A percentile compares a stretch with the other conserved stretches of the same genome.
Evolutionary conservation across 2,329 filamentous ascomycete genomes (phyloP).

Genomic region (Aspergillus latus): DNA sequence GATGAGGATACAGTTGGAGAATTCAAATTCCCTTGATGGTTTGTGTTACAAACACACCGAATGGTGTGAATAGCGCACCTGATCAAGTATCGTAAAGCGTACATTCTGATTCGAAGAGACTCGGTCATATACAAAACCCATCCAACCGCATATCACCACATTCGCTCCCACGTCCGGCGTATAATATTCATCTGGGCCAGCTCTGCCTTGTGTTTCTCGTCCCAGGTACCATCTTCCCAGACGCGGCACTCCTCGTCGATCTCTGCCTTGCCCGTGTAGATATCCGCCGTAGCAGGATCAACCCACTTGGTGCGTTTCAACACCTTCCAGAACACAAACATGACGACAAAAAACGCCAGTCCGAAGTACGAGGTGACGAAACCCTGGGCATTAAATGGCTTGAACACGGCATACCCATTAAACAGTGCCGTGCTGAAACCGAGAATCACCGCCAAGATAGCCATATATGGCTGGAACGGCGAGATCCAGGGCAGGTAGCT

Average conservation of each 20-base stretch:
- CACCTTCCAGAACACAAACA: conserved; percentile 42
- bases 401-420: conserved; percentile 58
- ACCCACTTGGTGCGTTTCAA: conserved; percentile 33
- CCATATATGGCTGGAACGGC: conserved; percentile 66
- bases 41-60: no score
- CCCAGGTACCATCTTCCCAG: conserved; percentile 32
- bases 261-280: conserved; percentile 35
- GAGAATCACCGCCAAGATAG: conserved; percentile 60
- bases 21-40: no score
- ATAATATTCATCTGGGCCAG: no score
- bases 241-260: conserved; percentile 35
- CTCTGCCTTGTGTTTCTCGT: no score
- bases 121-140: no score
- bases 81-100: no score
- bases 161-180: no score
- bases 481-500: conserved; percentile 65
- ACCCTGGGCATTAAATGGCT: conserved; percentile 43
- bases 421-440: conserved; percentile 62
- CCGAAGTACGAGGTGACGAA: conserved; percentile 55
- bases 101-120: no score
- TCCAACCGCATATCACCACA: no score
- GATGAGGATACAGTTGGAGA: no score
- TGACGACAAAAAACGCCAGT: conserved; percentile 42
- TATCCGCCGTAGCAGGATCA: conserved; percentile 28
- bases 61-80: no score